phyloP scores from a whole-genome alignment of 2,329 filamentous ascomycete genomes.

The Sclerotinia glacialis region DNA sequence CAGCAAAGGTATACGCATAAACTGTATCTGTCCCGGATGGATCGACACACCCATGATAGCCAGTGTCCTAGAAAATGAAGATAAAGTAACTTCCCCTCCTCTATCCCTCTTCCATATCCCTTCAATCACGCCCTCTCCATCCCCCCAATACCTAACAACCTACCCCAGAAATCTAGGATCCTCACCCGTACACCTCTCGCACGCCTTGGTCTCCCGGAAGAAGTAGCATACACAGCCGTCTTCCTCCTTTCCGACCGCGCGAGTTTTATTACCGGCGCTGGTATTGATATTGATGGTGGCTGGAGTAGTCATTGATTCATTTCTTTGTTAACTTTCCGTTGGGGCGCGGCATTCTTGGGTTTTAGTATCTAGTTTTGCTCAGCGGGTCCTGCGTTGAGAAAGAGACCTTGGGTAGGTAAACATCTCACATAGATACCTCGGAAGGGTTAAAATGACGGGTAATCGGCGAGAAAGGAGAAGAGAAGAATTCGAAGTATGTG shows the following conservation, averaged over 20 bases:
- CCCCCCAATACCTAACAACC: background rate
- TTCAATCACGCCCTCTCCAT: conserved; percentile 7
- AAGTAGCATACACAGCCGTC: conserved; percentile 30
- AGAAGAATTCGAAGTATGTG: background rate
- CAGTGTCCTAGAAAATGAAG: background rate
- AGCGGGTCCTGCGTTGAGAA: no score
- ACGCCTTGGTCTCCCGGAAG: conserved; percentile 26
- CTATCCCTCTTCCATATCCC: background rate
- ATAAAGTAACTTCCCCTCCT: conserved; percentile 15
- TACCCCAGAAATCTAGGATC: background rate
- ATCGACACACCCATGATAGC: conserved; percentile 27
- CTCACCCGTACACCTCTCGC: conserved; percentile 25
- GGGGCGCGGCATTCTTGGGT: no score
- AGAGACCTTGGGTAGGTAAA: no score
- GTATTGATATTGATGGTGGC: conserved; percentile 31
- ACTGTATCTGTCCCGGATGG: conserved; percentile 34
- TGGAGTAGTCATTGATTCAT: conserved; percentile 4
- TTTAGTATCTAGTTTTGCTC: no score
- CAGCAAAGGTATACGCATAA: conserved; percentile 28
- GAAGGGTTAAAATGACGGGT: no score
- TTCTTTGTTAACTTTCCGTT: background rate
- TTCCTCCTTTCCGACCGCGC: conserved; percentile 34
- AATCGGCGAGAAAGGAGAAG: no score
- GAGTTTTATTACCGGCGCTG: conserved; percentile 29
- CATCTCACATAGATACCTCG: no score